Evolutionary conservation across 306 rosid species (phyloP).

Genomic region (Pyrus pyrifolia): DNA sequence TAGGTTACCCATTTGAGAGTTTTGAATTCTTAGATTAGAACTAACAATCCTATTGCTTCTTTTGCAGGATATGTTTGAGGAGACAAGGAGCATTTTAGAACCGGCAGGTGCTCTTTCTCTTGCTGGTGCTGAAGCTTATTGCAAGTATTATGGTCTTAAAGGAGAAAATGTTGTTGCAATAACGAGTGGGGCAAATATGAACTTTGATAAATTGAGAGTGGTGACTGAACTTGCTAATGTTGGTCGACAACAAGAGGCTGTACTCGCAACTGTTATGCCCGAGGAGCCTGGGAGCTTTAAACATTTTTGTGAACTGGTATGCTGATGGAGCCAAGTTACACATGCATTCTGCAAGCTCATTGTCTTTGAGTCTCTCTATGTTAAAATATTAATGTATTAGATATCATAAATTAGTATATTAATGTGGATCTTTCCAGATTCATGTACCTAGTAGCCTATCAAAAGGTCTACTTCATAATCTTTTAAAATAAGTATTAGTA

Average conservation of each 20-base stretch:
- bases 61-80: slow-evolving; percentile 95
- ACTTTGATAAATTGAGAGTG: slow-evolving; percentile 78
- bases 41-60: slow-evolving; percentile 16
- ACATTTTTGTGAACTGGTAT: slow-evolving; percentile 70
- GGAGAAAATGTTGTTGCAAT: slow-evolving; percentile 80
- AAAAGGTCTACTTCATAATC: too few relatives aligned
- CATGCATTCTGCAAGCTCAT: too few relatives aligned
- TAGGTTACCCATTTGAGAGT: not conserved
- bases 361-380: too few relatives aligned
- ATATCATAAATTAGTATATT: too few relatives aligned
- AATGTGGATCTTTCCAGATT: too few relatives aligned
- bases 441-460: too few relatives aligned
- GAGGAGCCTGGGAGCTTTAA: slow-evolving; percentile 92
- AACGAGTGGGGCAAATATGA: slow-evolving; percentile 98
- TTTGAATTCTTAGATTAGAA: not conserved
- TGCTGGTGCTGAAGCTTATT: slow-evolving; percentile 99
- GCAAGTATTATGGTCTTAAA: slow-evolving; percentile 79
- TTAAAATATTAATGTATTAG: too few relatives aligned
- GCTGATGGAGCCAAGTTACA: not conserved
- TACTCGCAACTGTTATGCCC: slow-evolving; percentile 63
- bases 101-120: slow-evolving; percentile 98
- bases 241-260: slow-evolving; percentile 92
- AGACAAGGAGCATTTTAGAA: slow-evolving; percentile 87
- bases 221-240: slow-evolving; percentile 95
- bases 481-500: too few relatives aligned